phyloP scores from a whole-genome alignment of 2,329 filamentous ascomycete genomes.

The Colletotrichum chrysophilum region DNA sequence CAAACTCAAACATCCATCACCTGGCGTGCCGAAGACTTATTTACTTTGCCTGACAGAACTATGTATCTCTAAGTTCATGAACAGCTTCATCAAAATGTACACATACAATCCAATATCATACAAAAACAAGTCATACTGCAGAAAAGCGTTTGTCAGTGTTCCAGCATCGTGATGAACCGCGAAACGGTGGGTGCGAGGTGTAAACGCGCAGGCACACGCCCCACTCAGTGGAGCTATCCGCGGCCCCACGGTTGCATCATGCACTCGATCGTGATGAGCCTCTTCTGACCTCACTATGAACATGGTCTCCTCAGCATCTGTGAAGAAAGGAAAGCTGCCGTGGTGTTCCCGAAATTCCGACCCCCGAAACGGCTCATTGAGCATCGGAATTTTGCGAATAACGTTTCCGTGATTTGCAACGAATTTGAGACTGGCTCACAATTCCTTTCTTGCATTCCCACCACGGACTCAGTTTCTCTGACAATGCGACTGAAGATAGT shows the following conservation, averaged over 20 bases:
- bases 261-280: background rate
- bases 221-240: background rate
- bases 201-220: background rate
- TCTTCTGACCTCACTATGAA: background rate
- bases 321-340: fast-evolving
- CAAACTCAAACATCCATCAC: background rate
- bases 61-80: background rate
- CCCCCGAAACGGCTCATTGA: background rate
- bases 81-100: background rate
- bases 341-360: background rate
- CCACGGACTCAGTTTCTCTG: fast-evolving
- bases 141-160: fast-evolving
- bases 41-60: background rate
- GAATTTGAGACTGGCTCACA: background rate
- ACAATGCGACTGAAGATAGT: background rate
- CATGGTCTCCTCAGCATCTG: background rate
- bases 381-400: background rate
- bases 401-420: background rate
- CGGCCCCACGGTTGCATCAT: background rate
- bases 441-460: background rate
- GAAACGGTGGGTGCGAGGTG: background rate
- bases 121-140: fast-evolving
- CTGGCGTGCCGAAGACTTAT: background rate
- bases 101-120: fast-evolving
- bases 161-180: background rate